phyloP scores from a whole-genome alignment of 2,329 filamentous ascomycete genomes.

The Podosphaera leucotricha region DNA sequence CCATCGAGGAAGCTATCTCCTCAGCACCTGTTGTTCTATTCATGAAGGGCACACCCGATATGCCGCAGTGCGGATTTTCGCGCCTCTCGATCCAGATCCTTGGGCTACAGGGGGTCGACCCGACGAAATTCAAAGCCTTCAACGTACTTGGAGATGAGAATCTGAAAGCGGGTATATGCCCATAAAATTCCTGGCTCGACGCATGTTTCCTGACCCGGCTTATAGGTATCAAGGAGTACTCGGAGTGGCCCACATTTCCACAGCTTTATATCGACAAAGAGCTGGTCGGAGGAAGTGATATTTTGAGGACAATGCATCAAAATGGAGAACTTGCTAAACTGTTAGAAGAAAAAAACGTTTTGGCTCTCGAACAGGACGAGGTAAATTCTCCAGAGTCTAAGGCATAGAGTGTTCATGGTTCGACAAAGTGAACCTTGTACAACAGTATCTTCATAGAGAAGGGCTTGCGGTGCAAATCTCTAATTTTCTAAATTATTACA shows the following conservation, averaged over 20 bases:
- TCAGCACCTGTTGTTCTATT: conserved; percentile 89
- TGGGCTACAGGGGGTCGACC: conserved; percentile 83
- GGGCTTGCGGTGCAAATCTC: too few relatives aligned
- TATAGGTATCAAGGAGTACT: conserved; percentile 92
- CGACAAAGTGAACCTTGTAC: too few relatives aligned
- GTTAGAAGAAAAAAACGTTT: conserved; percentile 75
- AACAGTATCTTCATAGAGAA: too few relatives aligned
- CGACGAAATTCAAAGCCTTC: conserved; percentile 89
- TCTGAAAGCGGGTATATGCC: conserved; percentile 45
- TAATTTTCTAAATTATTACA: too few relatives aligned
- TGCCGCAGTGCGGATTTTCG: conserved; percentile 90
- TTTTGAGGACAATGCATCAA: conserved; percentile 90
- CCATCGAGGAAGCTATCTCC: conserved; percentile 73
- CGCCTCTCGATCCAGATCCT: conserved; percentile 86
- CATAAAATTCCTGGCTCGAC: neutral
- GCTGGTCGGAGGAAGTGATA: conserved; percentile 95
- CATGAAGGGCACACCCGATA: conserved; percentile 98
- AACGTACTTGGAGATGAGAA: conserved; percentile 88
- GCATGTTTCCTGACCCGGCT: neutral
- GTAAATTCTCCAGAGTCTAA: too few relatives aligned
- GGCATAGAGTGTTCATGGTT: too few relatives aligned
- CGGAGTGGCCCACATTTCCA: conserved; percentile 96
- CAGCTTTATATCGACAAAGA: conserved; percentile 91
- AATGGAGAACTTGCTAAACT: conserved; percentile 81
- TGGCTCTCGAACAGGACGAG: conserved; percentile 17